A percentile compares a stretch with the other conserved stretches of the same genome.
These are phyloP conservation scores for Kondoa subrosea DNA, from an alignment of 768 basidiomycete genomes.

Conservation along the genomic window DNA sequence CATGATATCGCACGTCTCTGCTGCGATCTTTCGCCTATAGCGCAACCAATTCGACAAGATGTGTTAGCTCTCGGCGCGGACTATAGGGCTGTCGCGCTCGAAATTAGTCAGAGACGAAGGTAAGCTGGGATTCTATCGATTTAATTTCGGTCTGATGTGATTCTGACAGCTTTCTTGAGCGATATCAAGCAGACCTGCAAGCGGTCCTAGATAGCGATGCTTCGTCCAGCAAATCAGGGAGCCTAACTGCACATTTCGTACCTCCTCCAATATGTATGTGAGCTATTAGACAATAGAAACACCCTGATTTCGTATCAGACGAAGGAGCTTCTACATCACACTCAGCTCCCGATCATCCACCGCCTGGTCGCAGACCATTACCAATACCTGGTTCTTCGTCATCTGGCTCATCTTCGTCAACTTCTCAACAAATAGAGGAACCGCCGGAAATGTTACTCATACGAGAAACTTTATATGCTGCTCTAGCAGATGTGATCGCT, in stretches of 20 bases:
- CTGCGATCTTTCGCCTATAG: neutral
- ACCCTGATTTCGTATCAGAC: neutral
- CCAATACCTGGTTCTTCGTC: neutral
- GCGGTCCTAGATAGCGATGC: neutral
- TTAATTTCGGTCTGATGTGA: neutral
- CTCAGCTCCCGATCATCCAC: neutral
- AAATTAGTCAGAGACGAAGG: neutral
- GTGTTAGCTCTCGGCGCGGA: neutral
- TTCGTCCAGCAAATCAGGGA: too few relatives aligned
- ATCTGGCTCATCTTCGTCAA: neutral
- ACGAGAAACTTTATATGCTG: conserved; percentile 7
- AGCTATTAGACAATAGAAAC: neutral
- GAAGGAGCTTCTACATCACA: neutral
- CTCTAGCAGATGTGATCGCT: neutral
- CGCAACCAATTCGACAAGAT: neutral
- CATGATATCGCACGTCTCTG: neutral
- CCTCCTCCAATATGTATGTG: neutral
- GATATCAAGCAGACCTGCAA: conserved; percentile 4
- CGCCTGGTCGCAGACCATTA: neutral
- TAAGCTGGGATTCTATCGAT: neutral
- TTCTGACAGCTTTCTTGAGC: neutral
- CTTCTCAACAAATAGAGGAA: neutral
- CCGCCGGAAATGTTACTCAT: neutral
- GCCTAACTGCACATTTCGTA: neutral
- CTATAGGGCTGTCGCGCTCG: neutral